These are phyloP conservation scores for Epichloe uncinata DNA, from an alignment of 2,329 filamentous ascomycete species.

Conservation along the genomic window DNA sequence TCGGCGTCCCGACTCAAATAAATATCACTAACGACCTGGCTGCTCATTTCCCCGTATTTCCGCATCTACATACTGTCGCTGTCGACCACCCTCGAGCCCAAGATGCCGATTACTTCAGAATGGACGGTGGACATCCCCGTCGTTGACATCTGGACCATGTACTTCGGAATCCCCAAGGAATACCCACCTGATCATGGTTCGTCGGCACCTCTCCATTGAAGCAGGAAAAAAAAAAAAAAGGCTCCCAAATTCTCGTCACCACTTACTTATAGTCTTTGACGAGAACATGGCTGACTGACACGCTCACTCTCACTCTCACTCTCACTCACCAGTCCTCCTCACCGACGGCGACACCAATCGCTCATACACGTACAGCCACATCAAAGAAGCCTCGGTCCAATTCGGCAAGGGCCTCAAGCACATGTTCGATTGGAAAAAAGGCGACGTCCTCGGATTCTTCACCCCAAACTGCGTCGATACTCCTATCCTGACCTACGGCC, in stretches of 20 bases:
- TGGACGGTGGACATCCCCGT: conserved; percentile 60
- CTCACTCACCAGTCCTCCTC: conserved; percentile 51
- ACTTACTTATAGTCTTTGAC: neutral
- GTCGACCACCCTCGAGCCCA: neutral
- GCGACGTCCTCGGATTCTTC: conserved; percentile 72
- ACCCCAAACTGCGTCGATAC: conserved; percentile 81
- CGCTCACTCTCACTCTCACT: neutral
- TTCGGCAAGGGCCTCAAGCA: conserved; percentile 72
- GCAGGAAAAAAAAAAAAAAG: neutral
- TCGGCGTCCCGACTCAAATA: no score
- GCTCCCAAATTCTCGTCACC: neutral
- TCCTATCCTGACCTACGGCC: conserved; percentile 61
- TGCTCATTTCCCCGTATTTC: neutral
- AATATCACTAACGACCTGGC: no score
- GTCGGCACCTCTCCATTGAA: conserved; percentile 8
- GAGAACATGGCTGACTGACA: neutral
- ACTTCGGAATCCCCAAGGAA: conserved; percentile 57
- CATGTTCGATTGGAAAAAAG: conserved; percentile 64
- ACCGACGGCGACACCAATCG: conserved; percentile 57
- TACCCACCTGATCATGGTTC: conserved; percentile 64
- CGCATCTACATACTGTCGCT: neutral
- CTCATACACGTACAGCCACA: conserved; percentile 56
- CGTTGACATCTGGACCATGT: conserved; percentile 63
- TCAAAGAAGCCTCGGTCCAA: conserved; percentile 51
- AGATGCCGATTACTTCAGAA: conserved; percentile 58